phyloP scores from a whole-genome alignment of 768 basidiomycete genomes.

The Hygrocybe coccinea region DNA sequence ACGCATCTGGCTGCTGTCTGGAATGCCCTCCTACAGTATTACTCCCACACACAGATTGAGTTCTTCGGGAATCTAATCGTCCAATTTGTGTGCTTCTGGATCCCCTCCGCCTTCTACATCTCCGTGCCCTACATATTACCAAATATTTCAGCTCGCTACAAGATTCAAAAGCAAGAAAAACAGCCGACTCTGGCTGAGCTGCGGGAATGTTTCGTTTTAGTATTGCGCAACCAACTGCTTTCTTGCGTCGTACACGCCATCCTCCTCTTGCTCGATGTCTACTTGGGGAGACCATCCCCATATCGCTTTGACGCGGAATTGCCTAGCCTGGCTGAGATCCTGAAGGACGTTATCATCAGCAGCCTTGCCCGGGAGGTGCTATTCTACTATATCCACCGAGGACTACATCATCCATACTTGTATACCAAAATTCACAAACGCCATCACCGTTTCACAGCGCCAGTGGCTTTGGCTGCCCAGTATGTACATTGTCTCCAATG shows the following conservation, averaged over 20 bases:
- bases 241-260: conserved; percentile 18
- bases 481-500: no score
- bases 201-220: conserved; percentile 20
- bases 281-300: conserved; percentile 7
- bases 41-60: conserved; percentile 19
- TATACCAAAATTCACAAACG: conserved; percentile 28
- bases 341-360: conserved; percentile 18
- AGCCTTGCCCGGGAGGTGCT: conserved; percentile 25
- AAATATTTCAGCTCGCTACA: conserved; percentile 21
- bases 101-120: conserved; percentile 20
- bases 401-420: conserved; percentile 23
- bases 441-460: conserved; percentile 31
- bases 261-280: conserved; percentile 8
- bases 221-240: conserved; percentile 23
- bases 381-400: conserved; percentile 29
- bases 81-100: conserved; percentile 25
- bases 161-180: conserved; percentile 25
- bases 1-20: neutral
- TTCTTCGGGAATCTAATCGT: conserved; percentile 20
- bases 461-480: conserved; percentile 28
- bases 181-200: conserved; percentile 23
- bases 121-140: conserved; percentile 21
- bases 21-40: conserved; percentile 2
- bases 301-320: conserved; percentile 20
- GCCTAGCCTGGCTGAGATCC: conserved; percentile 16